Conservation (phyloP, 163 green algal species). For the Scenedesmus sp. region DNA sequence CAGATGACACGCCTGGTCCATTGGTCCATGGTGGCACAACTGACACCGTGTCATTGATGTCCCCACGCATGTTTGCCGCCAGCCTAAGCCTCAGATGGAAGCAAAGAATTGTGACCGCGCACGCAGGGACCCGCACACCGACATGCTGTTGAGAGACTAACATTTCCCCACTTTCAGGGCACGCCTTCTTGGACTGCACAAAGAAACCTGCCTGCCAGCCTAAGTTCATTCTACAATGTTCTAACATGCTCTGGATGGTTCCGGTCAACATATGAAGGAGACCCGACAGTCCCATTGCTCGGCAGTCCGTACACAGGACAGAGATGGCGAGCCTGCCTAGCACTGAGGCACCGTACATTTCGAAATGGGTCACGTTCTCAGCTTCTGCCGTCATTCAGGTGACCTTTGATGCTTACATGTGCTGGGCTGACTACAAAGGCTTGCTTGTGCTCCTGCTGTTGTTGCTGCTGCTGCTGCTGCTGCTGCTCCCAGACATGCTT, state of each 20-base stretch:
- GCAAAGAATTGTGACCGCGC: too few relatives aligned
- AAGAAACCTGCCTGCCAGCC: neutral
- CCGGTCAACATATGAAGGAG: neutral
- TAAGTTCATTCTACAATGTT: neutral
- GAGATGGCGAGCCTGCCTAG: neutral
- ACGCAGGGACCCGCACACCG: too few relatives aligned
- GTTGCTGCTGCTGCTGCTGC: neutral
- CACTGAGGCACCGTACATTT: slow-evolving; percentile 11
- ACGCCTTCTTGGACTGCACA: neutral
- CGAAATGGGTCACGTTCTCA: slow-evolving; percentile 40
- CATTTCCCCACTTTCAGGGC: neutral
- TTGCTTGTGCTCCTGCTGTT: neutral
- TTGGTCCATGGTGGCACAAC: too few relatives aligned
- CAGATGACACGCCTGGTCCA: too few relatives aligned
- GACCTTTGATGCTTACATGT: neutral
- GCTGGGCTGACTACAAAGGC: neutral
- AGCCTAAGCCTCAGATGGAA: too few relatives aligned
- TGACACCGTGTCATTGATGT: too few relatives aligned
- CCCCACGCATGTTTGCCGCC: too few relatives aligned
- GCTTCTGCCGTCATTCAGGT: slow-evolving; percentile 17
- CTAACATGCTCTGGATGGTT: neutral
- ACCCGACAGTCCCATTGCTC: neutral
- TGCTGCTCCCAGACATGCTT: neutral
- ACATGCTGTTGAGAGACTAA: neutral
- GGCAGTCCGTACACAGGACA: neutral